phyloP scores from a whole-genome alignment of 495 filamentous ascomycete species.

The Xylaria telfairii region DNA sequence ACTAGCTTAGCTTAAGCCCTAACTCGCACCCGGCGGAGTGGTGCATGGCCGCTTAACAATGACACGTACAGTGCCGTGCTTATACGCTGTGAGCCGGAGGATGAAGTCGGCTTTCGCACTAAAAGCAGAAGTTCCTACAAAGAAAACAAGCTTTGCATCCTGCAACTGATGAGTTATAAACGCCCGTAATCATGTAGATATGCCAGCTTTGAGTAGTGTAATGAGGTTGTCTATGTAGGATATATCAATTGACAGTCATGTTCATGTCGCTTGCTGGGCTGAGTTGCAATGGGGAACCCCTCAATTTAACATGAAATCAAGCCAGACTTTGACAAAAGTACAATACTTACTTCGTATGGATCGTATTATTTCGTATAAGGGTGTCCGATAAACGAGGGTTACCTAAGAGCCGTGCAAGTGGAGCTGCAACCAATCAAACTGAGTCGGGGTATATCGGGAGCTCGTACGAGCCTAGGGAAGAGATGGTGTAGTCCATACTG shows the following conservation, averaged over 20 bases:
- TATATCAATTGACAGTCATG: background rate
- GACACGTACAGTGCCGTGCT: background rate
- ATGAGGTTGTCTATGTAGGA: background rate
- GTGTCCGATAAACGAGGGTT: background rate
- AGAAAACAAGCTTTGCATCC: background rate
- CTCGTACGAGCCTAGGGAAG: slow-evolving; percentile 8
- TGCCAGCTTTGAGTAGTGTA: too few relatives aligned
- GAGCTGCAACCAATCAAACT: background rate
- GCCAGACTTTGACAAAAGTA: background rate
- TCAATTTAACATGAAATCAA: background rate
- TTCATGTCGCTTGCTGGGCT: background rate
- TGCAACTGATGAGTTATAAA: too few relatives aligned
- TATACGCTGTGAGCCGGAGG: too few relatives aligned
- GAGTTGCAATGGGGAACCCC: background rate
- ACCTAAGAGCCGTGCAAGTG: background rate
- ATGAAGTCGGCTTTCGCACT: background rate
- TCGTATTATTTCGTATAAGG: background rate
- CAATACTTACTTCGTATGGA: slow-evolving; percentile 6
- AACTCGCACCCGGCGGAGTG: background rate
- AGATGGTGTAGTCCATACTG: background rate
- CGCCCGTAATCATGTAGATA: too few relatives aligned
- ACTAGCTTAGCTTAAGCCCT: background rate
- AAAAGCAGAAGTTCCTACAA: background rate
- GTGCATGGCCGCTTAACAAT: background rate
- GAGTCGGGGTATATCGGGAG: background rate